Conservation (phyloP, 768 basidiomycete genomes). For the Exidia glandulosa region DNA sequence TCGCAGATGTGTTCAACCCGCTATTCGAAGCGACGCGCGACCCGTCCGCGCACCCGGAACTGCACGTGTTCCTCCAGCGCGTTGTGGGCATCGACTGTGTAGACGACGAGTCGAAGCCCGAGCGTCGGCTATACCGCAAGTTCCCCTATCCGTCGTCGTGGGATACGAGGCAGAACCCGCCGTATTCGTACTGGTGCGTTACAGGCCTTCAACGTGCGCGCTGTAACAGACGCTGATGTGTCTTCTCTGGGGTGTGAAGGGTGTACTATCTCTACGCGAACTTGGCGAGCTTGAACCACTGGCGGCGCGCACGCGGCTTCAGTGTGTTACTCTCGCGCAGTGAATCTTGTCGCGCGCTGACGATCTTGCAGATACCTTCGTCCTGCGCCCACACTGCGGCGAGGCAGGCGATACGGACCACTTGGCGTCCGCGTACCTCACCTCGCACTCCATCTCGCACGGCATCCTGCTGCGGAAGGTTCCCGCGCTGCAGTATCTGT, state of each 20-base stretch:
- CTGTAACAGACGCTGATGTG: neutral
- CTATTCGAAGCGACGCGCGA: slow-evolving; percentile 94
- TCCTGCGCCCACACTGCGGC: slow-evolving; percentile 91
- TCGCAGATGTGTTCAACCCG: slow-evolving; percentile 78
- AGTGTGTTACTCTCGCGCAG: slow-evolving; percentile 41
- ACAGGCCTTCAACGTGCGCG: neutral
- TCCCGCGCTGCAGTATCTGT: slow-evolving; percentile 92
- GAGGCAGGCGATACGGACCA: slow-evolving; percentile 99
- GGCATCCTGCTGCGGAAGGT: slow-evolving; percentile 98
- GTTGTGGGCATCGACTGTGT: slow-evolving; percentile 98
- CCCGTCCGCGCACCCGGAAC: slow-evolving; percentile 79
- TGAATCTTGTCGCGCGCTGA: slow-evolving; percentile 3
- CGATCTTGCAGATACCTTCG: slow-evolving; percentile 68
- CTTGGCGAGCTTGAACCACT: slow-evolving; percentile 88
- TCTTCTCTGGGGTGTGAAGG: slow-evolving; percentile 48
- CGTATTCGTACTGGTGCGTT: slow-evolving; percentile 92
- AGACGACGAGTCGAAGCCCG: slow-evolving; percentile 93
- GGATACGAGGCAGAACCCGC: slow-evolving; percentile 83
- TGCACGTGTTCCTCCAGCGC: slow-evolving; percentile 90
- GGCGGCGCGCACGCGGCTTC: slow-evolving; percentile 80
- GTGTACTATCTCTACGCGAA: slow-evolving; percentile 97
- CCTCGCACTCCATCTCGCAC: slow-evolving; percentile 96
- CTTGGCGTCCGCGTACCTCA: slow-evolving; percentile 89
- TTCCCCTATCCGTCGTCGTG: slow-evolving; percentile 87
- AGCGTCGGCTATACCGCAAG: slow-evolving; percentile 84